These are phyloP conservation scores for Epichloe scottii DNA, from an alignment of 2,329 filamentous ascomycete genomes.

Conservation along the genomic window DNA sequence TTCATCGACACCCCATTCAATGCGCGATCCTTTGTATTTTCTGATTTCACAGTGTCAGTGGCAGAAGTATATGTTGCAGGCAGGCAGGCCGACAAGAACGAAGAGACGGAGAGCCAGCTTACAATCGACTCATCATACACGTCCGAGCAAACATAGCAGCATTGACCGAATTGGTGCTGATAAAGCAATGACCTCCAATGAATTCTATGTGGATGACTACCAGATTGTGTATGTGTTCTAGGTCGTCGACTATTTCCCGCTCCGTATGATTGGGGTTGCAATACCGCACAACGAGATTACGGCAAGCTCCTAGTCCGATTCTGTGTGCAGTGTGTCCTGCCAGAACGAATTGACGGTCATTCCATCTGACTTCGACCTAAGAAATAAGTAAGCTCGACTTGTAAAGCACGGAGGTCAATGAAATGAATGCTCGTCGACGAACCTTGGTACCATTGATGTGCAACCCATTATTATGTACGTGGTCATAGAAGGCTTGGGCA, in stretches of 20 bases:
- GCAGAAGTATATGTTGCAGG: not conserved
- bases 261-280: conserved; percentile 48
- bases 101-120: conserved; percentile 14
- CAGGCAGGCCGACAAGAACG: not conserved
- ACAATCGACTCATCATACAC: conserved; percentile 59
- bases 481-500: conserved; percentile 51
- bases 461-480: conserved; percentile 52
- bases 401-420: not conserved
- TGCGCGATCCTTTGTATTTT: conserved; percentile 54
- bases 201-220: conserved; percentile 55
- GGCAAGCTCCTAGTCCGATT: conserved; percentile 52
- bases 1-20: conserved; percentile 62
- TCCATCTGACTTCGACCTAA: conserved; percentile 58
- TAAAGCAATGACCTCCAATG: conserved; percentile 44
- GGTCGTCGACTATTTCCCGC: conserved; percentile 52
- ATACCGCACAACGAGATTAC: conserved; percentile 59
- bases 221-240: conserved; percentile 75
- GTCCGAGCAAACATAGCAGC: conserved; percentile 63
- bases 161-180: conserved; percentile 66
- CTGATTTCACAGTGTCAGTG: conserved; percentile 13
- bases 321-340: conserved; percentile 50
- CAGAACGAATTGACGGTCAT: conserved; percentile 56
- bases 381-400: not conserved
- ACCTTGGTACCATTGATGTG: conserved; percentile 55
- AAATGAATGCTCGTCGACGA: not conserved